A percentile compares a stretch with the other conserved stretches of the same genome.
Evolutionary conservation across 108 stramenopile genomes (phyloP).

Genomic region (Conticribra weissflogii): DNA sequence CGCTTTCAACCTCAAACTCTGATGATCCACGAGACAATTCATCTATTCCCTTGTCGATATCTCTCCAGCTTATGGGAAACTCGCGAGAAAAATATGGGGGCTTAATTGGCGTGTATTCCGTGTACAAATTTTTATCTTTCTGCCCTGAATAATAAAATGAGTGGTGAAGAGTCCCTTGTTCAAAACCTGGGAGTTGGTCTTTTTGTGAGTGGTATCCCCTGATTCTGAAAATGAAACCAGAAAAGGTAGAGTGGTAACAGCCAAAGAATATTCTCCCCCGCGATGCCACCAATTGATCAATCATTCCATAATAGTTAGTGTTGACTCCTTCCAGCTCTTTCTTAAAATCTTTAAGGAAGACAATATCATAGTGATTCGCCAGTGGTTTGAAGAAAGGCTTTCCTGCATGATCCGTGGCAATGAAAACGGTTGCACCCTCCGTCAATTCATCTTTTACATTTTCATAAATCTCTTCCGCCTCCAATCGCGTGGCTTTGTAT

Average conservation of each 20-base stretch:
- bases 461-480: conserved; percentile 59
- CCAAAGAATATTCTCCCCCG: conserved; percentile 76
- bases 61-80: conserved; percentile 78
- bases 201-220: conserved; percentile 78
- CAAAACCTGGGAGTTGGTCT: conserved; percentile 58
- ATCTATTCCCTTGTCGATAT: conserved; percentile 62
- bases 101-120: conserved; percentile 54
- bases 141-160: conserved; percentile 68
- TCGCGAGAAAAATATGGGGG: conserved; percentile 68
- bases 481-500: conserved; percentile 70
- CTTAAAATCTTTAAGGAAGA: conserved; percentile 54
- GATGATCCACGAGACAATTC: conserved; percentile 19
- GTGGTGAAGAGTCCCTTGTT: conserved; percentile 53
- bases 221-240: conserved; percentile 85
- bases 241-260: conserved; percentile 81
- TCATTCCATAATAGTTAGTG: conserved; percentile 60
- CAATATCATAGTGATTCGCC: conserved; percentile 44
- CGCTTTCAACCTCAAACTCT: conserved; percentile 4
- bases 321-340: conserved; percentile 49
- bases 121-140: conserved; percentile 50
- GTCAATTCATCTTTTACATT: conserved; percentile 53
- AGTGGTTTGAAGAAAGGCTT: conserved; percentile 56
- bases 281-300: conserved; percentile 84
- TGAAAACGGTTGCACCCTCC: conserved; percentile 65
- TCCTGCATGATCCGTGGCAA: conserved; percentile 84